phyloP scores from a whole-genome alignment of 768 basidiomycete species.

The Tylopilus plumbeoviolaceoides region DNA sequence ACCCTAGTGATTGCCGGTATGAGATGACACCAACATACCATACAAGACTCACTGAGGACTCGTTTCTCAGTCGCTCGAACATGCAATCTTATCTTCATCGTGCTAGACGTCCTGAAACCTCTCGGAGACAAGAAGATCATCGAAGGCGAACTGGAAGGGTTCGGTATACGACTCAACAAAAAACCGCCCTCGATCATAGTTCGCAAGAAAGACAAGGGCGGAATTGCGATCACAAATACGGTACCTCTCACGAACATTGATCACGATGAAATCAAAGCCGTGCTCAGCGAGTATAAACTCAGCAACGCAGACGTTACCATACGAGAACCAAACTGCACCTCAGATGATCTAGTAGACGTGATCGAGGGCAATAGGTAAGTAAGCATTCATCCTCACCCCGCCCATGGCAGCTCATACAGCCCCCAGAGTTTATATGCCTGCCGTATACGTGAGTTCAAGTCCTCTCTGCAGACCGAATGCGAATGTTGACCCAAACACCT shows the following conservation, averaged over 20 bases:
- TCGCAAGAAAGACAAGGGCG: slow-evolving; percentile 84
- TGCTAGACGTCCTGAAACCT: slow-evolving; percentile 97
- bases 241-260: slow-evolving; percentile 95
- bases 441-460: slow-evolving; percentile 65
- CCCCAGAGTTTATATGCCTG: slow-evolving; percentile 85
- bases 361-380: slow-evolving; percentile 89
- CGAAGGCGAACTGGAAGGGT: slow-evolving; percentile 93
- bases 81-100: slow-evolving; percentile 97
- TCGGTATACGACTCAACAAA: slow-evolving; percentile 96
- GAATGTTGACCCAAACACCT: slow-evolving; percentile 2
- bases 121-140: slow-evolving; percentile 91
- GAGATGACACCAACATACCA: slow-evolving; percentile 18
- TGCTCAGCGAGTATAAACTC: slow-evolving; percentile 88
- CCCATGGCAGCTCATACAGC: slow-evolving; percentile 2
- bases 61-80: slow-evolving; percentile 78
- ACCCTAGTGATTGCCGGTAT: slow-evolving; percentile 70
- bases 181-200: slow-evolving; percentile 83
- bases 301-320: slow-evolving; percentile 91
- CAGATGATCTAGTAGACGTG: slow-evolving; percentile 96
- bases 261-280: slow-evolving; percentile 92
- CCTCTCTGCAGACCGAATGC: neutral
- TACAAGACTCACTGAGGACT: neutral
- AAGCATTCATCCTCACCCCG: neutral
- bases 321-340: slow-evolving; percentile 85
- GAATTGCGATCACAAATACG: slow-evolving; percentile 92